phyloP scores from a whole-genome alignment of 805 yeast species.

The Saturnispora sekii region DNA sequence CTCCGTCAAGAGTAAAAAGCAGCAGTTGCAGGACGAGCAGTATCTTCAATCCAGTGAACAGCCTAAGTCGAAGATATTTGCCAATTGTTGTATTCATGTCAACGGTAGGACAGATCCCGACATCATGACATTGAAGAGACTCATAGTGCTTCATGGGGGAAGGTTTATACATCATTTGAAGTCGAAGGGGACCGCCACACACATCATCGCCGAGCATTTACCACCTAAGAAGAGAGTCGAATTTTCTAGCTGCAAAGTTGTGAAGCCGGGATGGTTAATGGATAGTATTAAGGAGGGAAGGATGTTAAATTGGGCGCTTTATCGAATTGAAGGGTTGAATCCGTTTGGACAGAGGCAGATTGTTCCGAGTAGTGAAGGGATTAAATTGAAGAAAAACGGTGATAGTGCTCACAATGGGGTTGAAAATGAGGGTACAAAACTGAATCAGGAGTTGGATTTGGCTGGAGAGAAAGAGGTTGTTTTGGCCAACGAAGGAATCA shows the following conservation, averaged over 20 bases:
- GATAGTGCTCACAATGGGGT: constrained; percentile 6
- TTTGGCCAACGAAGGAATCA: constrained; percentile 12
- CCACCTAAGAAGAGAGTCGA: constrained; percentile 68
- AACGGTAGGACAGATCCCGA: constrained; percentile 86
- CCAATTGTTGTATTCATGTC: constrained; percentile 60
- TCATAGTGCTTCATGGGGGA: constrained; percentile 77
- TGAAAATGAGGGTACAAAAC: not conserved
- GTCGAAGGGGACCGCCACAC: constrained; percentile 70
- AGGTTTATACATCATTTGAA: constrained; percentile 55
- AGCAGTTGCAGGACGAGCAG: constrained; percentile 46
- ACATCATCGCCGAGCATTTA: constrained; percentile 68
- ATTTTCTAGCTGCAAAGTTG: constrained; percentile 63
- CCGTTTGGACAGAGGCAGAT: constrained; percentile 47
- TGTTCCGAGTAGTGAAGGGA: constrained; percentile 14
- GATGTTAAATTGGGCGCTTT: constrained; percentile 64
- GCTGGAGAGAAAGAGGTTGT: constrained; percentile 43
- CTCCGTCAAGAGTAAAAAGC: constrained; percentile 48
- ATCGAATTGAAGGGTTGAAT: constrained; percentile 29
- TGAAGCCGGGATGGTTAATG: constrained; percentile 71
- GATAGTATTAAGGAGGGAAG: constrained; percentile 44
- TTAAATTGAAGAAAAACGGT: not conserved
- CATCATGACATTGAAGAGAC: constrained; percentile 56
- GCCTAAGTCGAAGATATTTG: constrained; percentile 42
- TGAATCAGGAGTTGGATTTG: constrained; percentile 20
- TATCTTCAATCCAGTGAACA: constrained; percentile 40